Base-by-base conservation (phyloP, 495 filamentous ascomycete species). In the Neurospora sp. region DNA sequence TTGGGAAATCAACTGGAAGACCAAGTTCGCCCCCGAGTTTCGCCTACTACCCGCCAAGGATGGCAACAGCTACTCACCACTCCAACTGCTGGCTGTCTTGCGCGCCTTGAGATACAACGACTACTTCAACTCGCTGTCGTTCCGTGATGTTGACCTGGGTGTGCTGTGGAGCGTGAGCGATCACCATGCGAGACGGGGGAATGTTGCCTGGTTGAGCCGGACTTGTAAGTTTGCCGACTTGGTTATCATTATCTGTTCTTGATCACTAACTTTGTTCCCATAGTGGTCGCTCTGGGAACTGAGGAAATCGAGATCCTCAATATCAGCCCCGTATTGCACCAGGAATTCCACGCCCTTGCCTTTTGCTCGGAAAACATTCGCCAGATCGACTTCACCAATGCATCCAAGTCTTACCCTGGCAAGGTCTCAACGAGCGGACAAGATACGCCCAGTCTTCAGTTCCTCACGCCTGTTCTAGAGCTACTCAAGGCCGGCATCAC, bases 101-200 rank as follows among this genome's bases (percentile, higher is more conserved):
- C 88, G 95, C 22, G 88, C 96, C 7, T 82, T 99, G 69, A 88
- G 96, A 42, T 99, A 97, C 82, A 98, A 98, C 76, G 93, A 97
- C 78, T 92, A 89, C 16, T 98, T 98, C 80, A 86, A 86, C 70
- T 91, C 93, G 2, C 87, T 99, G 44, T 97, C 94, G 1, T 97
- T 98, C 79, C 82, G 86, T 16, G 89, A 91, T 38, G 87, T 97
- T 68, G 89, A 86, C 73, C 85, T 99, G 11, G 75, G 78, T 1
- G 76, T 74, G 18, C 78, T 85, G 18, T 78, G 78, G 46, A 77
- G 77, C 14, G 71, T 73, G 2, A 73, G 78, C 39, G 82, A 85
- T 71, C 80, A 79, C 41, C 42, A 75, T 1, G 42, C 74, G 37
- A 76, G 78, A 38, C 77, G 68, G 48, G 42, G 70, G 12, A 80